These are phyloP conservation scores for Begonia fuchsioides DNA, from an alignment of 306 rosid species.

Conservation along the genomic window DNA sequence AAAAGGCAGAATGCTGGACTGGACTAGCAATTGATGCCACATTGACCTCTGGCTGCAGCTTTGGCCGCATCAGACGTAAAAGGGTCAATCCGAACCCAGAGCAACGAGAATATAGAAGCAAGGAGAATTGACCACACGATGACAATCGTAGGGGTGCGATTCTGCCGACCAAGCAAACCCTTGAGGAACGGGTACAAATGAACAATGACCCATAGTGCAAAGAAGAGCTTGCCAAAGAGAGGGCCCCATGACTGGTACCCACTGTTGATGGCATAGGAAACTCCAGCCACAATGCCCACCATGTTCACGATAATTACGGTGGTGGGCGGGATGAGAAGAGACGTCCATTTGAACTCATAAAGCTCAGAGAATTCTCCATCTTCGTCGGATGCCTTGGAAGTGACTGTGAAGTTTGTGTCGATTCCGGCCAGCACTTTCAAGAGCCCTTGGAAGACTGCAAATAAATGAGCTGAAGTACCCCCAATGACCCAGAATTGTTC, in stretches of 20 bases:
- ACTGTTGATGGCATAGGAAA: slow-evolving; percentile 53
- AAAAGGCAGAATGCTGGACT: too few species aligned
- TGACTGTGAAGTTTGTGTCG: slow-evolving; percentile 59
- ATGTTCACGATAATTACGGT: slow-evolving; percentile 54
- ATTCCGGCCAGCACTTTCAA: slow-evolving; percentile 79
- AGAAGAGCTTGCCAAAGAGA: slow-evolving; percentile 52
- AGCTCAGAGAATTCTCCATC: slow-evolving; percentile 66
- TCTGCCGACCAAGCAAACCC: slow-evolving; percentile 58
- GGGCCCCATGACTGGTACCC: slow-evolving; percentile 84
- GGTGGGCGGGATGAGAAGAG: slow-evolving; percentile 67
- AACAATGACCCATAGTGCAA: slow-evolving; percentile 63
- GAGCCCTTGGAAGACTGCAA: slow-evolving; percentile 45
- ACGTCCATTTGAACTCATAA: slow-evolving; percentile 63
- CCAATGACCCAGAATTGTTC: slow-evolving; percentile 99
- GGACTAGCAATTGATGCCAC: slow-evolving; percentile 48
- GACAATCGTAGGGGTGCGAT: slow-evolving; percentile 65
- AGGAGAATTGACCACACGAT: slow-evolving; percentile 64
- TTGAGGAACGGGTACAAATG: slow-evolving; percentile 71
- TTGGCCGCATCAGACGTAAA: slow-evolving; percentile 24
- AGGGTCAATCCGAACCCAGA: slow-evolving; percentile 70
- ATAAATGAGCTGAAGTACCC: slow-evolving; percentile 57
- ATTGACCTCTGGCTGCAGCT: slow-evolving; percentile 37
- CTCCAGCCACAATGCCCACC: slow-evolving; percentile 64
- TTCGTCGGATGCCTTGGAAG: slow-evolving; percentile 58
- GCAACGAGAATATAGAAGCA: slow-evolving; percentile 62